A percentile compares a stretch with the other conserved stretches of the same genome.
These are phyloP conservation scores for Phytophthora chlamydospora DNA, from an alignment of 352 stramenopile genomes.

Conservation along the genomic window DNA sequence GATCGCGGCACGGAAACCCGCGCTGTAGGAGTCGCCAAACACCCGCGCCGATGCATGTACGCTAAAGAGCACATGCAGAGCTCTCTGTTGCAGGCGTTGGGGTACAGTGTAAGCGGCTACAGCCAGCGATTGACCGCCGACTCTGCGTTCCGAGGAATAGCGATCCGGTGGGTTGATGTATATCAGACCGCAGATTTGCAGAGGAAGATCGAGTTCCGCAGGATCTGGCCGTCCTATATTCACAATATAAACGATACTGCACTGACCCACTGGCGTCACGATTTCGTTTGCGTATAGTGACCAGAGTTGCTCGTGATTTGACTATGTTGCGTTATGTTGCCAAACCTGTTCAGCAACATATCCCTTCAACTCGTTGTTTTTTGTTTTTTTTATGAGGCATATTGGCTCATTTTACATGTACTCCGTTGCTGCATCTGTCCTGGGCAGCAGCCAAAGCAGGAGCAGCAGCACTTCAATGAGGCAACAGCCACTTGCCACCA, in stretches of 20 bases:
- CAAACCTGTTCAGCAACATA: no score
- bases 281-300: no score
- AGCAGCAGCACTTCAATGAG: no score
- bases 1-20: not conserved
- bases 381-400: no score
- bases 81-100: not conserved
- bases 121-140: not conserved
- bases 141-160: not conserved
- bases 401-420: no score
- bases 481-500: no score
- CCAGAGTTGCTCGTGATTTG: no score
- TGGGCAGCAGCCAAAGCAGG: no score
- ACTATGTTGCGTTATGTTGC: no score
- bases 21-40: no score
- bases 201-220: not conserved
- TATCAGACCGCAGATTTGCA: not conserved
- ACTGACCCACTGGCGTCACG: slow-evolving; percentile 1
- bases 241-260: not conserved
- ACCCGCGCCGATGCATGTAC: not conserved
- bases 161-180: not conserved
- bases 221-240: not conserved
- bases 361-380: no score
- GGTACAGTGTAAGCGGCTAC: not conserved
- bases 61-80: not conserved
- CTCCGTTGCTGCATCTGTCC: no score